Evolutionary conservation across 495 filamentous ascomycete genomes (phyloP), one percentile per base, ranked within the genome.

Genomic region (Cercophora sp.): DNA sequence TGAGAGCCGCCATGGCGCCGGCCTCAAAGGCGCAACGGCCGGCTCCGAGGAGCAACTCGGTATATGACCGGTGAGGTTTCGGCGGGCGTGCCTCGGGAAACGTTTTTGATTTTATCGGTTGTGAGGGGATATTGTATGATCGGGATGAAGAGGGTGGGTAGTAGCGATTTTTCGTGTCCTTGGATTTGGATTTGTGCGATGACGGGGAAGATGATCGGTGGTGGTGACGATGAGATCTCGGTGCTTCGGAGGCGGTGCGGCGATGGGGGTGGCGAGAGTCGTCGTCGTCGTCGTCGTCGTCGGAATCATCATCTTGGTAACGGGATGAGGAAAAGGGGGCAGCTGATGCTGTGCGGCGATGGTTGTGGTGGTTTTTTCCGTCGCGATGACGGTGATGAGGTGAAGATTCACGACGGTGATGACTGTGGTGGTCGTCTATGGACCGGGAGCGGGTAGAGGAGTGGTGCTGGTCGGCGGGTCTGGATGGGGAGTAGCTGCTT

Each of bases 1-100:
- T 62, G 29, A 65, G 50, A 0, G 64, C 66, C 1, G 66, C 54
- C 13, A 60, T 32, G n/a, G 66, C 64, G 19, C 59, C 66, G 0
- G 64, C 61, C 39, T 65, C 56, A 13, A 65, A 16, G 0, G 64
- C 64, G 25, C 37, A 36, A 5, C 50, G 51, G n/a, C 48, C 50
- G 0, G 61, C 65, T 5, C 22, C 47, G 25, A 52, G 43, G 26
- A 59, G 15, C 9, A 57, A 35, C n/a, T n/a, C n/a, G n/a, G n/a
- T n/a, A n/a, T n/a, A n/a, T n/a, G n/a, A 34, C 55, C 48, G n/a
- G 41, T 36, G 35, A 10, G n/a, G 31, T 25, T 48, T 26, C 44
- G 41, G 29, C 37, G 48, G 39, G 37, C n/a, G n/a, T n/a, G n/a
- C n/a, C n/a, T n/a, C n/a, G n/a, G n/a, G n/a, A n/a, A n/a, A n/a